Base-by-base conservation (phyloP, 768 basidiomycete genomes). In the Lentinula sp. region DNA sequence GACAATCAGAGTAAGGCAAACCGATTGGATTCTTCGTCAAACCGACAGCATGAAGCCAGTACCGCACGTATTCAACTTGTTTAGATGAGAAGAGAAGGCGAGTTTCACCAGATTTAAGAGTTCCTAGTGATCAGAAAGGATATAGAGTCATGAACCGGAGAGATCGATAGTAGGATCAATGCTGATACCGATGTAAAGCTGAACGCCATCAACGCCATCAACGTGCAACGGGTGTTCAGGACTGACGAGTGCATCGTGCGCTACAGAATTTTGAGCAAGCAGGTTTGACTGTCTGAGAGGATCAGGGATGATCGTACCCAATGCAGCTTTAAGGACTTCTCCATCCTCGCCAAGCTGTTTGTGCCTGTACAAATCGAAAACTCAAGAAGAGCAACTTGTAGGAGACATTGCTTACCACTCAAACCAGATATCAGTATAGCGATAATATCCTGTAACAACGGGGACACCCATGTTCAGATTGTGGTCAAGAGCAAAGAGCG, bases 371-470 rank as follows among this genome's bases (percentile, higher is more conserved):
- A 39, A 18, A n/a, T 62, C 53, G 55, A 62, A 46, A 57, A 13
- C 18, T 34, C 45, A 53, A 53, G 42, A 21, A 43, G 35, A 16
- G 9, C 21, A 23, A 35, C 45, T 58, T 65, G 43, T 3, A 28
- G 5, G 7, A 53, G 7, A 18, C 34, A 40, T 18, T 21, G 3
- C 34, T 54, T 66, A 88, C 91, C 88, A 92, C 70, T 91, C 86
- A 60, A 85, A 93, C 81, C 85, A 88, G 57, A 94, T 86, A 71
- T 95, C 92, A 0, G 91, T 91, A 69, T 88, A 93, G 57, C 93
- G 77, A 70, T 56, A 56, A 28, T 43, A 56, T 4, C 55, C 55
- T 42, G 37, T 56, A 10, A 56, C 55, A 51, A 35, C 34, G 15
- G 50, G 31, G 32, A 37, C n/a, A 46, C n/a, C 21, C 46, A 48